Evolutionary conservation across 768 basidiomycete genomes (phyloP).

Genomic region (Austroboletus festivus): DNA sequence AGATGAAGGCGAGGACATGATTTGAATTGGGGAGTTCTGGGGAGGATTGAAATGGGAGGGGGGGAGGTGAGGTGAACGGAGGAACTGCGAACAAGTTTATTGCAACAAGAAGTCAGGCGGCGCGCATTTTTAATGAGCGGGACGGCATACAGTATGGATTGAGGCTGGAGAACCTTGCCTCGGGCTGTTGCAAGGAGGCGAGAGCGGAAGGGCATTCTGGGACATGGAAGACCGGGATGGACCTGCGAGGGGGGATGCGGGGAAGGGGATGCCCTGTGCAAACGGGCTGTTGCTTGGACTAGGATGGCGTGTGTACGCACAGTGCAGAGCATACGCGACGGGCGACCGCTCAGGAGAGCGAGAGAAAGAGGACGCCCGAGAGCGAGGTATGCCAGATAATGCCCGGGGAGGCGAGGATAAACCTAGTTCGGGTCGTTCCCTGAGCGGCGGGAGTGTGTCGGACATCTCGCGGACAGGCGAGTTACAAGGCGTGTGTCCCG

Average conservation of each 20-base stretch:
- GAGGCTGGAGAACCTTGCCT: slow-evolving; percentile 11
- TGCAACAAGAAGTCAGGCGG: too few species aligned
- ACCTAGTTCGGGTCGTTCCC: background rate
- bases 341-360: slow-evolving; percentile 16
- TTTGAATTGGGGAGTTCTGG: slow-evolving; percentile 4
- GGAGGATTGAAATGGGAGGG: slow-evolving; percentile 5
- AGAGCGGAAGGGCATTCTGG: background rate
- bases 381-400: background rate
- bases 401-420: slow-evolving; percentile 2
- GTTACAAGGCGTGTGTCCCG: too few species aligned
- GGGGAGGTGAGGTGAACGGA: slow-evolving; percentile 4
- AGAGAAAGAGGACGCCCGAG: slow-evolving; percentile 14
- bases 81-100: slow-evolving; percentile 4
- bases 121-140: background rate
- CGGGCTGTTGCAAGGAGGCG: slow-evolving; percentile 6
- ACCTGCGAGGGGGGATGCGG: slow-evolving; percentile 9
- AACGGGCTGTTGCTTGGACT: slow-evolving; percentile 8
- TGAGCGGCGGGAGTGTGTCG: too few species aligned
- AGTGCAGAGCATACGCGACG: background rate
- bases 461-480: too few species aligned
- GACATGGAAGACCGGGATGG: slow-evolving; percentile 1
- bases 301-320: slow-evolving; percentile 7
- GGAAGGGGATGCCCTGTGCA: slow-evolving; percentile 12
- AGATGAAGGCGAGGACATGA: slow-evolving; percentile 2
- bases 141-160: slow-evolving; percentile 11